Evolutionary conservation across 192 early-diverging fungal species (phyloP), one percentile per base, ranked within the genome.

Genomic region (Umbelopsis isabellina): DNA sequence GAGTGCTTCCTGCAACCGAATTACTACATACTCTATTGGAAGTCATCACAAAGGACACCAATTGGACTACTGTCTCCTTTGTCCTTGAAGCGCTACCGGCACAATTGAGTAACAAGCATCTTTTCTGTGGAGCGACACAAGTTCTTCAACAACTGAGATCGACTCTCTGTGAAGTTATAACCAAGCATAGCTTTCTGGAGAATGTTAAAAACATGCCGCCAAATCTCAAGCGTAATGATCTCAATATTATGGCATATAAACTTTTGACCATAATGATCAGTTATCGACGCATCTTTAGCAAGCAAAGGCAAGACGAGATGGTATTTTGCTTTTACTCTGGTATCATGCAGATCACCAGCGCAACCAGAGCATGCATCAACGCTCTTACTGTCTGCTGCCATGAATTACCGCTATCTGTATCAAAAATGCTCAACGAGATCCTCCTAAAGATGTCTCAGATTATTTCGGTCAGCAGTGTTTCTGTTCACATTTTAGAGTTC

Each of bases 401-500:
- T 50, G 93, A 97, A 73, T 73, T 98, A 12, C 94, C 95, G 0
- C 75, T 80, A 12, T 90, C 88, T 4, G 89, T 95, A 80, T 85
- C 87, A 13, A 93, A 92, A 67, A 84, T 86, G 70, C 79, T 95
- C 33, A 82, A 89, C 1, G 83, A 81, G 7, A 92, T 90, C 2
- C 79, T 97, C 5, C 69, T 85, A 46, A 87, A 88, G 72, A 84
- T 99, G 72, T 90, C 91, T 44, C 92, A 94, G 73, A 89, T 94
- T 55, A 94, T 92, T 71, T 91, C 95, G 18, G 87, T 89, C 0
- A 79, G 85, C 1, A 83, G 87, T 65, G 84, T 97, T 65, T 90
- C 89, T 48, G 90, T 95, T 18, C 91, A 92, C 69, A 92, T 95
- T 72, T 80, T 99, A 25, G 94, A 97, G 80, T 98, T 97, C 81